A percentile compares a stretch with the other conserved stretches of the same genome.
phyloP scores from a whole-genome alignment of 1,284 basidiomycete genomes.

The Leccinum griseonigrum region DNA sequence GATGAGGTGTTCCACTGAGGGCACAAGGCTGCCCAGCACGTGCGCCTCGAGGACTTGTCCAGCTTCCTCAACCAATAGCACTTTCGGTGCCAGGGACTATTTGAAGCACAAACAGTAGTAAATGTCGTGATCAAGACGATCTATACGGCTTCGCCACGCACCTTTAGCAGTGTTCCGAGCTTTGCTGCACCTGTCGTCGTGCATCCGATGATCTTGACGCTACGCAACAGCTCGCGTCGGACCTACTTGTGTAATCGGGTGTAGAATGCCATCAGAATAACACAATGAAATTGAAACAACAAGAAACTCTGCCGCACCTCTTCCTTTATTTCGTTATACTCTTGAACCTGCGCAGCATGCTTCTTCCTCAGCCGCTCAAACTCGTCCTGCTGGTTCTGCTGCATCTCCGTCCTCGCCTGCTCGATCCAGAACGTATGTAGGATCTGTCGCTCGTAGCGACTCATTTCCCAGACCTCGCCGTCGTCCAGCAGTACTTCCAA shows the following conservation, averaged over 20 bases:
- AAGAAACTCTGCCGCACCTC: conserved; percentile 30
- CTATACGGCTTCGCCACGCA: conserved; percentile 23
- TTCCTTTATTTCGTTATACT: conserved; percentile 36
- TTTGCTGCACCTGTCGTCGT: conserved; percentile 75
- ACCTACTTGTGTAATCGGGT: conserved; percentile 11
- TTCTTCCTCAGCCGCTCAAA: conserved; percentile 35
- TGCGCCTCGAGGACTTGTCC: conserved; percentile 79
- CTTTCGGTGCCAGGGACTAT: conserved; percentile 51
- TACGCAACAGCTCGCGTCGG: conserved; percentile 42
- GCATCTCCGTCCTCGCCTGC: conserved; percentile 25
- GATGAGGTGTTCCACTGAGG: conserved; percentile 61
- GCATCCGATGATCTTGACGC: conserved; percentile 65
- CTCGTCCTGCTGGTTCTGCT: conserved; percentile 36
- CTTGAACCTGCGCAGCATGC: conserved; percentile 30
- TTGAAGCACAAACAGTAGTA: neutral
- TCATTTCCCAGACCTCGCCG: conserved; percentile 44
- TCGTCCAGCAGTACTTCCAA: conserved; percentile 37
- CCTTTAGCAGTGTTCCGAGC: conserved; percentile 54
- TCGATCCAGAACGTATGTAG: conserved; percentile 40
- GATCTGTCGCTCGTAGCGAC: conserved; percentile 37
- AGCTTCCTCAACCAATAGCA: conserved; percentile 67
- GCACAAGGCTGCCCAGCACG: conserved; percentile 58
- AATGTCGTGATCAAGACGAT: neutral
- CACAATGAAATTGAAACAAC: conserved; percentile 12
- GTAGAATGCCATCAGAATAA: neutral